Evolutionary conservation across 2,329 filamentous ascomycete species (phyloP), one percentile per base, ranked within the genome.

Genomic region (Fusarium verrucosum): DNA sequence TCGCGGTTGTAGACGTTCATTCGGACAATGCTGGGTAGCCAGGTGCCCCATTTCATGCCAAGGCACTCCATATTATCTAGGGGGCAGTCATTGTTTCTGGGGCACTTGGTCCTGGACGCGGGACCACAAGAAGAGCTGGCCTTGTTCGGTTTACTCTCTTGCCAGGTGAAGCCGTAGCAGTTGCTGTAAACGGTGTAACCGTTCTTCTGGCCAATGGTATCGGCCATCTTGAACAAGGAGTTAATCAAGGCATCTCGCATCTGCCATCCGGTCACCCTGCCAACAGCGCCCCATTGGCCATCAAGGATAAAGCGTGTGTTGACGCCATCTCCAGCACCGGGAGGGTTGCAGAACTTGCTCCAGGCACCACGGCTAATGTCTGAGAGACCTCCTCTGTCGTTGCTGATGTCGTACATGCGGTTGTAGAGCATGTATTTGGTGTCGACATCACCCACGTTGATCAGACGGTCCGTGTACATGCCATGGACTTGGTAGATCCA

Each of bases 1-100:
- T 54, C 50, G 2, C 50, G 44, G 44, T 54, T 54, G 28, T 54
- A 54, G 5, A 54, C 50, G 2, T 54, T 54, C 26, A 54, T 50
- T 20, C 50, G 50, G 4, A 54, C 40, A 7, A 54, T 54, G 4
- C 50, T 54, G n/a, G 50, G 50, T n/a, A 54, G 28, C 50, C 50
- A 54, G 4, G 50, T 54, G 8, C 50, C 50, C 50, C 44, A 50
- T 9, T 50, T 50, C 1, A 50, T 6, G 0, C 44, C 35, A 4
- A 4, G 22, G 17, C 50, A 54, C 44, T 54, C 50, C 50, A 54
- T 54, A 8, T 44, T 44, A n/a, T 16, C 44, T 26, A 54, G 19
- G 8, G 50, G 50, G 10, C 50, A 54, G 50, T 54, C 50, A 2
- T 6, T 7, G 35, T 54, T 54, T 0, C 50, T 2, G 0, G 50